These are phyloP conservation scores for Senecio squalidus DNA, from an alignment of 140 eudicot species.

Conservation along the genomic window DNA sequence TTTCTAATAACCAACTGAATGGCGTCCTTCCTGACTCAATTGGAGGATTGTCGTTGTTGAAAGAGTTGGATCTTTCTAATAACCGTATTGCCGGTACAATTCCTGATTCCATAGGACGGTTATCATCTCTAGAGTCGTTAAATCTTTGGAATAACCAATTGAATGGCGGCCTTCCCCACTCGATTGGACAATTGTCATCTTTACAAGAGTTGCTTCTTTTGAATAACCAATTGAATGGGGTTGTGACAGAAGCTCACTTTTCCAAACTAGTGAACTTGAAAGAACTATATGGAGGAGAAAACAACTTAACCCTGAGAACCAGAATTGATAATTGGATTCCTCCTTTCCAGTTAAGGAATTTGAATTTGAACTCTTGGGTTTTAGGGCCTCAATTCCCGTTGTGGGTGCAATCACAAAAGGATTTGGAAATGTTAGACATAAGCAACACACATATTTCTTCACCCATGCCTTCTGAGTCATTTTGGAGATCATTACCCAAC, in stretches of 20 bases:
- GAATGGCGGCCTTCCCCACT: conserved; percentile 6
- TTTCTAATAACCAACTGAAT: too few species aligned
- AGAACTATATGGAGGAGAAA: not conserved
- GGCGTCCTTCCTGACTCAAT: too few species aligned
- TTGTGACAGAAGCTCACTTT: conserved; percentile 29
- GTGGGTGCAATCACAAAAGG: conserved; percentile 20
- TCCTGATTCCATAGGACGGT: too few species aligned
- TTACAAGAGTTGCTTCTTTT: not conserved
- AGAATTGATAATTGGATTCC: too few species aligned
- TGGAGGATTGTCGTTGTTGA: too few species aligned
- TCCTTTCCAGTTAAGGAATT: too few species aligned
- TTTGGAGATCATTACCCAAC: not conserved
- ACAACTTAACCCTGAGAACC: conserved; percentile 3
- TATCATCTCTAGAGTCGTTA: too few species aligned
- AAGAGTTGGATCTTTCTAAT: too few species aligned
- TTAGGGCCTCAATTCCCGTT: not conserved
- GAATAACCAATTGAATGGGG: not conserved
- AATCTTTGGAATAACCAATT: too few species aligned
- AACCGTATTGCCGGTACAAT: too few species aligned
- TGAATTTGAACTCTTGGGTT: too few species aligned
- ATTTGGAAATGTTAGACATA: not conserved
- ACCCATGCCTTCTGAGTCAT: conserved; percentile 25
- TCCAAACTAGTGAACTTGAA: conserved; percentile 15
- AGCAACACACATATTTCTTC: conserved; percentile 9
- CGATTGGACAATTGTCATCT: too few species aligned